phyloP scores from a whole-genome alignment of 192 early-diverging fungal species.

The Coemansia sp. region DNA sequence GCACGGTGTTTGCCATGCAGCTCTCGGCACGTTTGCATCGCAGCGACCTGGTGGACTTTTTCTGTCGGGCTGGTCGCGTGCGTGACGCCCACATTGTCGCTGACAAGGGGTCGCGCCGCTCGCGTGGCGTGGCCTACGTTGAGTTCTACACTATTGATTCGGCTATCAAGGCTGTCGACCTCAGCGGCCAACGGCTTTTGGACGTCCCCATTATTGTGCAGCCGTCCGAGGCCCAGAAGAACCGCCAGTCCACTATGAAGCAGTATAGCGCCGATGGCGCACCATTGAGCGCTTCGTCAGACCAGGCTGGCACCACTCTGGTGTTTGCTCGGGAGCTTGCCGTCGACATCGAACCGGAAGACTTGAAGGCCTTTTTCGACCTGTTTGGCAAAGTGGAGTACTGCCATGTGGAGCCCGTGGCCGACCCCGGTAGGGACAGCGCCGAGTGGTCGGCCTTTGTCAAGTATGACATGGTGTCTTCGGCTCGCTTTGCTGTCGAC shows the following conservation, averaged over 20 bases:
- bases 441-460: constrained; percentile 61
- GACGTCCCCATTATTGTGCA: constrained; percentile 93
- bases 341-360: constrained; percentile 66
- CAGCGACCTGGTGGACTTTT: constrained; percentile 86
- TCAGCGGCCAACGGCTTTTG: constrained; percentile 83
- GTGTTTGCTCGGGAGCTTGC: constrained; percentile 65
- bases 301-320: constrained; percentile 12
- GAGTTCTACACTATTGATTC: constrained; percentile 89
- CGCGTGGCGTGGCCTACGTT: constrained; percentile 93
- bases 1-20: constrained; percentile 96
- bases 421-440: constrained; percentile 69
- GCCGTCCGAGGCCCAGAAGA: constrained; percentile 91
- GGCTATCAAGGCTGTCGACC: constrained; percentile 77
- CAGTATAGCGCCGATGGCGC: constrained; percentile 29
- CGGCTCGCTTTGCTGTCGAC: constrained; percentile 76
- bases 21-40: constrained; percentile 74
- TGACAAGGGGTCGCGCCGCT: constrained; percentile 79
- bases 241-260: constrained; percentile 62
- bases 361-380: constrained; percentile 79
- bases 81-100: constrained; percentile 84
- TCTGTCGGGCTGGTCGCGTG: constrained; percentile 75
- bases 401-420: constrained; percentile 76
- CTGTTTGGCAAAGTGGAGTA: constrained; percentile 81
- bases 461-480: constrained; percentile 62
- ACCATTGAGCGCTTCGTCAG: constrained; percentile 8